Conservation (phyloP, 768 basidiomycete species). For the Basidioascus undulatus region DNA sequence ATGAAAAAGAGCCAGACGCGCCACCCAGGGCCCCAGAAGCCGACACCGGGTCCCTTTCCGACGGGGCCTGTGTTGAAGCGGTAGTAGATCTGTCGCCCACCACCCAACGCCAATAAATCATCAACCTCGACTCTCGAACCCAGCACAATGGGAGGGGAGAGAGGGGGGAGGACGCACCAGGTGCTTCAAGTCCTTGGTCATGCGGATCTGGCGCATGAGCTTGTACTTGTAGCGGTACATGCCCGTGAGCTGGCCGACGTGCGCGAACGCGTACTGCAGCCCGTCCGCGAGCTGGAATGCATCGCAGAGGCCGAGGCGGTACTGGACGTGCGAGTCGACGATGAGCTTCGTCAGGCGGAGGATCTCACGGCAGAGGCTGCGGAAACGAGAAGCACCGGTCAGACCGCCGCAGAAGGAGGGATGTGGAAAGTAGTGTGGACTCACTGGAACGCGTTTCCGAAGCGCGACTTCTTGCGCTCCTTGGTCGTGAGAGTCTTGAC, state of each 20-base stretch:
- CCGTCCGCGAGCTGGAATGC: constrained; percentile 98
- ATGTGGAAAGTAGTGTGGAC: not conserved
- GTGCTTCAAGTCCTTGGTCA: constrained; percentile 98
- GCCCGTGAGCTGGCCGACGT: constrained; percentile 91
- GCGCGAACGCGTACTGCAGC: constrained; percentile 87
- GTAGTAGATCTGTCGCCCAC: constrained; percentile 58
- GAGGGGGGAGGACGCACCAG: constrained; percentile 20
- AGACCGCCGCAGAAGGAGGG: not conserved
- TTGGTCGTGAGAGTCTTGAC: constrained; percentile 86
- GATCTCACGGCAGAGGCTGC: constrained; percentile 89
- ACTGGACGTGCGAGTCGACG: constrained; percentile 96
- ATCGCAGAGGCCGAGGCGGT: constrained; percentile 91
- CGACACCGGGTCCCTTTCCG: constrained; percentile 93
- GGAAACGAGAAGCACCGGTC: constrained; percentile 9
- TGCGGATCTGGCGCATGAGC: constrained; percentile 97
- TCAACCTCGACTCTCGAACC: no score
- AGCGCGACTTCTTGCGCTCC: constrained; percentile 97
- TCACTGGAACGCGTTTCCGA: constrained; percentile 99
- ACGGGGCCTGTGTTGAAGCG: constrained; percentile 99
- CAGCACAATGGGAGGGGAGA: not conserved
- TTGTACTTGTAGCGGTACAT: constrained; percentile 99
- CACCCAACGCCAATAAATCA: no score
- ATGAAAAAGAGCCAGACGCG: constrained; percentile 99
- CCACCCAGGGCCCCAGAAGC: constrained; percentile 99
- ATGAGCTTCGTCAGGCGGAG: constrained; percentile 92